Base-by-base conservation (phyloP, 1,284 basidiomycete genomes). In the Leccinum fuscescens region DNA sequence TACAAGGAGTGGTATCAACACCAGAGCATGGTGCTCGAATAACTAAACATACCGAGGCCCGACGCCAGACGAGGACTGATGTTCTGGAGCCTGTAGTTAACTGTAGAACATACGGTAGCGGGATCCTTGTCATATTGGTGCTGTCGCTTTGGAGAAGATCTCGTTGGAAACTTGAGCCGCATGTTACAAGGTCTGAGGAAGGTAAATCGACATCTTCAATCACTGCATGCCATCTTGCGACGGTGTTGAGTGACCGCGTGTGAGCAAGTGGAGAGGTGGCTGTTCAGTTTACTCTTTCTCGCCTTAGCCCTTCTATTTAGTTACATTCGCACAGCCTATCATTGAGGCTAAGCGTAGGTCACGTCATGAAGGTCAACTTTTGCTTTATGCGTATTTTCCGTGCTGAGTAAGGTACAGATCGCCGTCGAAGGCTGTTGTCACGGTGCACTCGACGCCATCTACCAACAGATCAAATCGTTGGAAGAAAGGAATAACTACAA, bases 401-500 rank as follows among this genome's bases (percentile, higher is more conserved):
- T 44, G 17, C 42, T 20, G 17, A 44, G 17, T 11, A 17, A 42
- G 8, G n/a, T 42, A 2, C 14, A 94, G 91, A 81, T 98, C 61
- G 96, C 95, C 11, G 81, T 98, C 29, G 89, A 98, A 80, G 97
- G 97, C 8, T 99, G 96, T 79, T 94, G 92, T 68, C 96, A 99
- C 73, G 97, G 95, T 54, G 84, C 88, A 65, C 85, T 97, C 11
- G 88, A 92, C 71, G 83, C 84, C 8, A 98, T 97, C 60, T 99
- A 98, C 78, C 75, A 79, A n/a, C 85, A 89, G 20, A 86, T 98
- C 56, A 77, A 77, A 2, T 69, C 78, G 20, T 83, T 92, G 55
- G 90, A 94, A 73, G 69, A 69, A 5, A 76, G 73, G 65, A 84
- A 90, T 68, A 75, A 77, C 15, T 86, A 87, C 72, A 87, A 85